A percentile compares a stretch with the other conserved stretches of the same genome.
Conservation (phyloP, 1,284 basidiomycete genomes). For the Abortiporus biennis region DNA sequence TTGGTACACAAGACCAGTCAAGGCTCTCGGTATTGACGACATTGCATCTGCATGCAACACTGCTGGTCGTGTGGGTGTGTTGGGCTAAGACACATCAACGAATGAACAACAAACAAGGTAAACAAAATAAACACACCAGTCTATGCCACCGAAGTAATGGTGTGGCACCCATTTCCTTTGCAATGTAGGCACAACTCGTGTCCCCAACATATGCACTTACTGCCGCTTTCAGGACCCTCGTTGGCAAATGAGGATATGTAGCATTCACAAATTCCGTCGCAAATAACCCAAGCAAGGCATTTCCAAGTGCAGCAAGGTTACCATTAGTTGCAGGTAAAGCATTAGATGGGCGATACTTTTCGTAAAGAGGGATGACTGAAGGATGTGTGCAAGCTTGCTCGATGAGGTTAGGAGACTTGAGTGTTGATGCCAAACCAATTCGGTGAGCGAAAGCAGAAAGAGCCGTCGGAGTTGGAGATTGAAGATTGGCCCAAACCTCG, state of each 20-base stretch:
- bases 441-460: constrained; percentile 72
- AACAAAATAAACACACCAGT: constrained; percentile 39
- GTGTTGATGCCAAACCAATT: constrained; percentile 55
- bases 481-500: constrained; percentile 63
- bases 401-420: constrained; percentile 45
- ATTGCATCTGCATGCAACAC: constrained; percentile 68
- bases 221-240: constrained; percentile 84
- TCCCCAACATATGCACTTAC: constrained; percentile 90
- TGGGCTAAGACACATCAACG: constrained; percentile 30
- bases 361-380: constrained; percentile 58
- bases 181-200: constrained; percentile 76
- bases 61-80: constrained; percentile 39
- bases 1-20: constrained; percentile 74
- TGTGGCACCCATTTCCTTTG: constrained; percentile 73
- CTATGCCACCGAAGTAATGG: constrained; percentile 68
- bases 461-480: constrained; percentile 67
- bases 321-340: constrained; percentile 63
- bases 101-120: not conserved
- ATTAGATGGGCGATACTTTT: constrained; percentile 46
- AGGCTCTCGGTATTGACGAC: constrained; percentile 67
- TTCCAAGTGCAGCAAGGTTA: constrained; percentile 79
- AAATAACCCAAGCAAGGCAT: constrained; percentile 88
- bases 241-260: constrained; percentile 88
- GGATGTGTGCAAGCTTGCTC: constrained; percentile 80
- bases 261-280: constrained; percentile 82